Conservation (phyloP, 2,329 filamentous ascomycete genomes). For the Pseudocercospora eumusae region DNA sequence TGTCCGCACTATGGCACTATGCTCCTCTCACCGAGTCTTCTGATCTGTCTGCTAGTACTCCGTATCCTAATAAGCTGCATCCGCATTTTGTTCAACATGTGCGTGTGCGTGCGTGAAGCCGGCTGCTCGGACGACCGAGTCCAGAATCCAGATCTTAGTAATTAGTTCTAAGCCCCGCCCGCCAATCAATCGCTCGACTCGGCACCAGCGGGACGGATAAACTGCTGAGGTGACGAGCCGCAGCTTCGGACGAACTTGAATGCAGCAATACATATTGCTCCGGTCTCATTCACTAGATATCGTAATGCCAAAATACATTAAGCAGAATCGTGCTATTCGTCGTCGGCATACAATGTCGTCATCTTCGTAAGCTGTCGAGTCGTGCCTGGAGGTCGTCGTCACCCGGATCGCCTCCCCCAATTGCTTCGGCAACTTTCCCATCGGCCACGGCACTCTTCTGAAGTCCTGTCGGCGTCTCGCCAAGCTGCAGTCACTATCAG, state of each 20-base stretch:
- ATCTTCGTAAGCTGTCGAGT: constrained; percentile 71
- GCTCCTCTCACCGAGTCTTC: not conserved
- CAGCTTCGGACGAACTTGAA: not conserved
- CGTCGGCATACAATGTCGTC: constrained; percentile 23
- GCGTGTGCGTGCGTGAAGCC: not conserved
- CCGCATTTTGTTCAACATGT: not conserved
- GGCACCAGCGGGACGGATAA: not conserved
- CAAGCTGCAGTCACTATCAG: constrained; percentile 62
- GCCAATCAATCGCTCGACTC: not conserved
- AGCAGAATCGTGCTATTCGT: constrained; percentile 6
- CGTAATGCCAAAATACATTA: not conserved
- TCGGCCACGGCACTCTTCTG: constrained; percentile 73
- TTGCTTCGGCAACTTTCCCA: constrained; percentile 78
- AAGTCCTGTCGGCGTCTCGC: constrained; percentile 83
- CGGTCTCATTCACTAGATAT: too few species aligned
- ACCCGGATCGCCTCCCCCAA: constrained; percentile 65
- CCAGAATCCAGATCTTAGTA: not conserved
- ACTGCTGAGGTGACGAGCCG: not conserved
- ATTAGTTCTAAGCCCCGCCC: not conserved
- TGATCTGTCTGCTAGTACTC: too few species aligned
- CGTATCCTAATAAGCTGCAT: too few species aligned
- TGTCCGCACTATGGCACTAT: not conserved
- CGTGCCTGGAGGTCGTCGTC: constrained; percentile 94
- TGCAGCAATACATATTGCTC: too few species aligned
- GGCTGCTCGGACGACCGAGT: not conserved